Conservation (phyloP, 2,329 filamentous ascomycete species). For the Magnaporthales sp. region DNA sequence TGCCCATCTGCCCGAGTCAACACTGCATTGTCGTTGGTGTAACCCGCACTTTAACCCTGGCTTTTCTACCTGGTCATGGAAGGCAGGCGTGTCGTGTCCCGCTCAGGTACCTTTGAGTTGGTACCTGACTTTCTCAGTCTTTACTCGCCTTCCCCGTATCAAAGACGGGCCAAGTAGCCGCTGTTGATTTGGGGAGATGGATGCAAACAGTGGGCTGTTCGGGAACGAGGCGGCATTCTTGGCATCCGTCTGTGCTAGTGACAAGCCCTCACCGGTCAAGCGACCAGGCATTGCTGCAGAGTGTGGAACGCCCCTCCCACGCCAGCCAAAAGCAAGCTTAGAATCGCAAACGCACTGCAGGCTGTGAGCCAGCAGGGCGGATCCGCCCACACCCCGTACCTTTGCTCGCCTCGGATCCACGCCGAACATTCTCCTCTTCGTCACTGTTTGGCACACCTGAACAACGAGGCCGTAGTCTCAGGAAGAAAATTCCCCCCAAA, state of each 20-base stretch:
- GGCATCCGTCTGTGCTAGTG: neutral
- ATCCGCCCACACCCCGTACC: conserved; percentile 2
- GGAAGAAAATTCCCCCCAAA: conserved; percentile 12
- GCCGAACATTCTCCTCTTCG: neutral
- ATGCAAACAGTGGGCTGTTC: neutral
- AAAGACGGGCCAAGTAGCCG: conserved; percentile 8
- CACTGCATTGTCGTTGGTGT: neutral
- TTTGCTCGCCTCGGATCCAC: conserved; percentile 2
- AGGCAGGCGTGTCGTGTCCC: neutral
- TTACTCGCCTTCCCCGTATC: conserved; percentile 8
- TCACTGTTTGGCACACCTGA: conserved; percentile 1
- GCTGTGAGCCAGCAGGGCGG: neutral
- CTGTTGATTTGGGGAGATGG: neutral
- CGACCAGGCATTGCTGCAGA: conserved; percentile 1
- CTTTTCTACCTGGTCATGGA: neutral
- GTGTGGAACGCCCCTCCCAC: neutral
- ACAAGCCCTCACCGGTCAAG: conserved; percentile 1
- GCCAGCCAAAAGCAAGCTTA: conserved; percentile 1
- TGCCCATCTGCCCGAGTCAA: neutral
- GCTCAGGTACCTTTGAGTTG: neutral
- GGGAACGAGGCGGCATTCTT: neutral
- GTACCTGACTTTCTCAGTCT: neutral
- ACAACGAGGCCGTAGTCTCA: neutral
- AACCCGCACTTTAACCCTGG: neutral
- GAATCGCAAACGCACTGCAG: neutral